Conservation (phyloP, 805 yeast genomes). For the Kuraishia ogatae region DNA sequence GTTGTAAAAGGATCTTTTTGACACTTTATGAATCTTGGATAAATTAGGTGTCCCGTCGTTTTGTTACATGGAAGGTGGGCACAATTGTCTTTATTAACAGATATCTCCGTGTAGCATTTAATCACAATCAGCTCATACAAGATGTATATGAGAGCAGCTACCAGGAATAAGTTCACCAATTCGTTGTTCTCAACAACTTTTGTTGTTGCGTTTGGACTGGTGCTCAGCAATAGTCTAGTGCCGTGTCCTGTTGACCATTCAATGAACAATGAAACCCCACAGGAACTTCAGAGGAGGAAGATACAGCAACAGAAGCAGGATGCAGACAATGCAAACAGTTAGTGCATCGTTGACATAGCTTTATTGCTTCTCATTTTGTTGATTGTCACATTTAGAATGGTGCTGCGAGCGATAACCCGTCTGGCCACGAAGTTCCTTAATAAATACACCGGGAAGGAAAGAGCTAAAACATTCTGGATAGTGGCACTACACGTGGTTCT, state of each 20-base stretch:
- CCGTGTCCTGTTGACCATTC: constrained; percentile 39
- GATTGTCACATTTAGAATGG: no score
- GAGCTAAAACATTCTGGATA: no score
- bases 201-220: constrained; percentile 54
- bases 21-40: background rate
- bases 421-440: no score
- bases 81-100: no score
- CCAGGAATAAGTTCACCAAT: constrained; percentile 46
- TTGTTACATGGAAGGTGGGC: background rate
- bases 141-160: constrained; percentile 52
- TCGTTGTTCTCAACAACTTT: constrained; percentile 69
- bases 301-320: background rate
- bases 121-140: background rate
- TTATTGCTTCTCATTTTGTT: no score
- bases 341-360: background rate
- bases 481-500: no score
- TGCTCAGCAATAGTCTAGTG: constrained; percentile 22
- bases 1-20: background rate
- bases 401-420: no score
- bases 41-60: no score
- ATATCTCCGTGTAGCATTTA: background rate
- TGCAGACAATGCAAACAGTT: background rate
- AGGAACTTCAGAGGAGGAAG: background rate
- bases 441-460: no score
- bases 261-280: constrained; percentile 23